Evolutionary conservation across 179 eudicot genomes (phyloP), one percentile per base, ranked within the genome.

Genomic region (Beta macrorhiza): DNA sequence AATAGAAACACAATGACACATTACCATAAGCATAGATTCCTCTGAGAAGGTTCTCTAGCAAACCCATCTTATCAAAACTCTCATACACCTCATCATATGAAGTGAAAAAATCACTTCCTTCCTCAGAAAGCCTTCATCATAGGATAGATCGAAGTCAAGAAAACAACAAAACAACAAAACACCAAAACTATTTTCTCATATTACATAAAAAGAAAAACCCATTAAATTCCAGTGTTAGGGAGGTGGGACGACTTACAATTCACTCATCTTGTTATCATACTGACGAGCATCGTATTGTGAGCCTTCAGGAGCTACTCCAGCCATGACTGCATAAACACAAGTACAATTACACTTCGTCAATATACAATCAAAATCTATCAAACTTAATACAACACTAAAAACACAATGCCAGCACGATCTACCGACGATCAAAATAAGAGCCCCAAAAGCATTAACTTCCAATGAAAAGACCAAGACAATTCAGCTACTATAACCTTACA

Each of bases 11-110:
- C 2, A 11, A 22, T 13, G 1, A 29, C 51, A n/a, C 13, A 47
- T 78, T 87, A 91, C 93, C 97, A 83, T 90, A 93, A 44, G 97
- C 95, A 81, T 93, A 91, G 17, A 92, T 92, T 73, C 95, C 97
- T 87, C 93, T 85, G 52, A 93, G 89, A 82, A 93, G 97, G 77
- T 93, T 93, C 86, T 91, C 97, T 76, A 83, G 84, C 87, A 93
- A 87, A 72, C 90, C 90, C 97, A 93, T 93, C n/a, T 82, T 77
- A 84, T 93, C 97, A 85, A 93, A 93, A 67, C 88, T 91, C 0
- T 93, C 97, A 37, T 87, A 83, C 51, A 93, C 95, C 83, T 93
- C 95, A 52, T 93, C 95, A 70, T 85, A 93, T 5, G 93, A 85
- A 5, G 93, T 90, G 63, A 93, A 93, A 82, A 88, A 91, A 32